These are phyloP conservation scores for Cladosporium sp. DNA, from an alignment of 2,329 filamentous ascomycete genomes.

Conservation along the genomic window DNA sequence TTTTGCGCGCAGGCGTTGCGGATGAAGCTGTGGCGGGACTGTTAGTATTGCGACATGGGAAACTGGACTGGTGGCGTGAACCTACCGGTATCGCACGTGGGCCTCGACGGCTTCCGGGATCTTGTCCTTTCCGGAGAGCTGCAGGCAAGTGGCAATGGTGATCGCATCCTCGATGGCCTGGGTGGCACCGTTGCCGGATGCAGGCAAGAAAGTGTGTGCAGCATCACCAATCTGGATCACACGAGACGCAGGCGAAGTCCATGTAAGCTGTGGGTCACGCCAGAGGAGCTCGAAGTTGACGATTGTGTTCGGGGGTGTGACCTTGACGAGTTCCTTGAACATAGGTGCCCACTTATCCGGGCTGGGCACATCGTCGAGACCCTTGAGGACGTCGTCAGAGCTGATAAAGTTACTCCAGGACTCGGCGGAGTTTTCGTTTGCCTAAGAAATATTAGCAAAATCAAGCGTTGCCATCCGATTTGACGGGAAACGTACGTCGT, in stretches of 20 bases:
- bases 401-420: slow-evolving; percentile 51
- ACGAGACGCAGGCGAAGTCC: slow-evolving; percentile 45
- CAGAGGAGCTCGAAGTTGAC: slow-evolving; percentile 53
- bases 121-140: slow-evolving; percentile 45
- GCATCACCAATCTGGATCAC: slow-evolving; percentile 49
- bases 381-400: slow-evolving; percentile 46
- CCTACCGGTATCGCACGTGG: slow-evolving; percentile 45
- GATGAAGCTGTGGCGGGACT: slow-evolving; percentile 40
- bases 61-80: background rate
- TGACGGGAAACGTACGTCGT: slow-evolving; percentile 37
- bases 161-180: slow-evolving; percentile 51
- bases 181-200: slow-evolving; percentile 46
- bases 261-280: slow-evolving; percentile 47
- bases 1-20: slow-evolving; percentile 52
- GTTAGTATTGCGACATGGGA: slow-evolving; percentile 9
- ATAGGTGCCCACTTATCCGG: slow-evolving; percentile 47
- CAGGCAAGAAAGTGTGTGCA: slow-evolving; percentile 48
- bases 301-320: slow-evolving; percentile 48
- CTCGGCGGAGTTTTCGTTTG: slow-evolving; percentile 47
- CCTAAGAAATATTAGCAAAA: slow-evolving; percentile 29
- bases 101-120: slow-evolving; percentile 40
- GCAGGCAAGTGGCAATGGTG: slow-evolving; percentile 47
- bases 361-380: slow-evolving; percentile 47
- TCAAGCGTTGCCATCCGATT: background rate
- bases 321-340: slow-evolving; percentile 47